phyloP scores from a whole-genome alignment of 129 eudicot species.

The Flaveria trinervia region DNA sequence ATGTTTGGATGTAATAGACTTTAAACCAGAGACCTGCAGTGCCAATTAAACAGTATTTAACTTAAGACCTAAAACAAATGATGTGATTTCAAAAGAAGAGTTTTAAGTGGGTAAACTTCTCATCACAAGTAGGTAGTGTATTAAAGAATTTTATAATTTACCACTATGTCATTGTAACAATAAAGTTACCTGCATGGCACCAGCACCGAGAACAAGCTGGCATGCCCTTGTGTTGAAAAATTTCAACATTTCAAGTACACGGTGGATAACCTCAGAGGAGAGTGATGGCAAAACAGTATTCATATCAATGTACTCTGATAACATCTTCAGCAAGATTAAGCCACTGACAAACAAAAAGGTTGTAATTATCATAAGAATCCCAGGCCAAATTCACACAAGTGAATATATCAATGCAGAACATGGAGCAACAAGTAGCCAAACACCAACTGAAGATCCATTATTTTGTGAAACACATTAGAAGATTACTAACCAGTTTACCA shows the following conservation, averaged over 20 bases:
- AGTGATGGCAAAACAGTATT: slow-evolving; percentile 65
- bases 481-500: slow-evolving; percentile 93
- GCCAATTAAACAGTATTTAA: slow-evolving; percentile 12
- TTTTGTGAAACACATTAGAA: slow-evolving; percentile 4
- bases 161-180: neutral
- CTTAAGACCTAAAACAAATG: slow-evolving; percentile 6
- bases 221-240: slow-evolving; percentile 80
- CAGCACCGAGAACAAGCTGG: slow-evolving; percentile 98
- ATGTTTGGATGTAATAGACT: slow-evolving; percentile 91
- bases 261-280: slow-evolving; percentile 78
- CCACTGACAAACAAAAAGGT: slow-evolving; percentile 59
- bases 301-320: slow-evolving; percentile 94
- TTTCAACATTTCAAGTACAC: slow-evolving; percentile 93
- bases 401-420: neutral
- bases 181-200: slow-evolving; percentile 86
- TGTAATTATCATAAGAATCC: neutral
- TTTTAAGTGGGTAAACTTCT: neutral
- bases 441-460: slow-evolving; percentile 4
- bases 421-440: neutral
- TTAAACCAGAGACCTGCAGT: slow-evolving; percentile 92
- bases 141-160: slow-evolving; percentile 1
- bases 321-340: slow-evolving; percentile 89
- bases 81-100: slow-evolving; percentile 7
- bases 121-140: neutral
- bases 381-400: slow-evolving; percentile 12